These are phyloP conservation scores for Botrytis cinerea DNA, from an alignment of 2,329 filamentous ascomycete genomes.

Conservation along the genomic window DNA sequence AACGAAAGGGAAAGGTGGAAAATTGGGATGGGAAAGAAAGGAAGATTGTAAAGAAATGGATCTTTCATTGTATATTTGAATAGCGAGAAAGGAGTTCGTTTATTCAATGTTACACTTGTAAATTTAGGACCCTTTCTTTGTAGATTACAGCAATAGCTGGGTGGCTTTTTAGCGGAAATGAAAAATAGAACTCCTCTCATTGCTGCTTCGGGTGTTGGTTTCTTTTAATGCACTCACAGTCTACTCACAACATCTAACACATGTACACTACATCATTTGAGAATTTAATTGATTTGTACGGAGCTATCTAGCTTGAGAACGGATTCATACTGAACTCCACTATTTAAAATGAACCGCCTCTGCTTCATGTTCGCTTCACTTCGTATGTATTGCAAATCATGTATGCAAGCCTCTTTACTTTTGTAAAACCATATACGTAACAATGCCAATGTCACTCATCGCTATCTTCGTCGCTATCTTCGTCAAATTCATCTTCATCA, in stretches of 20 bases:
- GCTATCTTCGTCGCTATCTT: constrained; percentile 11
- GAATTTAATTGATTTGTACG: not conserved
- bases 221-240: not conserved
- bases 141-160: constrained; percentile 18
- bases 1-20: constrained; percentile 6
- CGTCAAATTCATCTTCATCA: constrained; percentile 1
- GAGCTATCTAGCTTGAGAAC: not conserved
- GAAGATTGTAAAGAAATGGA: not conserved
- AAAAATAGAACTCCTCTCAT: constrained; percentile 22
- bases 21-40: not conserved
- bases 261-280: not conserved
- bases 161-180: constrained; percentile 3
- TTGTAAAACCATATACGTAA: not conserved
- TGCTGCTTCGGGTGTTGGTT: not conserved
- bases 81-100: constrained; percentile 24
- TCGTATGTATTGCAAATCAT: not conserved
- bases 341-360: not conserved
- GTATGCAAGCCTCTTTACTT: not conserved
- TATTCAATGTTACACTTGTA: constrained; percentile 19
- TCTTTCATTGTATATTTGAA: constrained; percentile 13
- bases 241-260: not conserved
- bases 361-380: not conserved
- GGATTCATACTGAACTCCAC: not conserved
- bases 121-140: constrained; percentile 9
- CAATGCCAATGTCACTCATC: not conserved